Evolutionary conservation across 1,284 basidiomycete species (phyloP), one percentile per base, ranked within the genome.

Genomic region (Trichosporon sp.): DNA sequence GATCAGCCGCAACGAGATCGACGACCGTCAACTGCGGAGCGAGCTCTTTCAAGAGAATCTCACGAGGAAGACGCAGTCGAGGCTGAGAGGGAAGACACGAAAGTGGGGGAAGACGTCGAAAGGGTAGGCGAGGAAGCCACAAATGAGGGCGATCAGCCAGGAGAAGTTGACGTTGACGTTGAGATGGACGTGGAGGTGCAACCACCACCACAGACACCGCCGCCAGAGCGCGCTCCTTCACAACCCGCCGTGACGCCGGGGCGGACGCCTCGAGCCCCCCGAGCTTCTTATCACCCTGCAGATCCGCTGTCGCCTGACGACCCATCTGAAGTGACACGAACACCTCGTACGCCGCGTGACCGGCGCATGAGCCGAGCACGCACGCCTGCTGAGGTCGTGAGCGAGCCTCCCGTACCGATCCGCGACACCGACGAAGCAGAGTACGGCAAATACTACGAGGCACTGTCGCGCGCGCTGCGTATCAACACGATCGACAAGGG

Each of bases 361-460:
- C 49, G 49, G 49, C 49, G 49, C 16, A n/a, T 54, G 27, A 54
- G 49, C 49, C 54, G 36, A 3, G 61, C 58, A 14, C 58, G 64
- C 31, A 64, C 64, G 25, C 65, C 64, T 6, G 62, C 62, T 9
- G 58, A 64, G 63, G 66, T 70, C 13, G 57, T 71, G 29, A 58
- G 58, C 5, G 67, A 67, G 37, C 67, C 72, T 1, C 64, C 67
- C 7, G 65, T 66, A 29, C 68, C 69, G 13, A 68, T 72, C 7
- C 49, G 61, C 9, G 64, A 65, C 31, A 65, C 66, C 21, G 66
- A 65, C 14, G 70, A 68, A 19, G 61, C 69, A 4, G 70, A 71
- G 46, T 81, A 72, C 61, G 79, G 79, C 16, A 69, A 70, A 56
- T 67, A 78, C 46, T 78, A 78, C 59, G 65, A 74, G 62, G 58